Evolutionary conservation across 225 moss, liverwort and hornwort species (phyloP), one percentile per base, ranked within the genome.

Genomic region (Thuidium tamariscinum): DNA sequence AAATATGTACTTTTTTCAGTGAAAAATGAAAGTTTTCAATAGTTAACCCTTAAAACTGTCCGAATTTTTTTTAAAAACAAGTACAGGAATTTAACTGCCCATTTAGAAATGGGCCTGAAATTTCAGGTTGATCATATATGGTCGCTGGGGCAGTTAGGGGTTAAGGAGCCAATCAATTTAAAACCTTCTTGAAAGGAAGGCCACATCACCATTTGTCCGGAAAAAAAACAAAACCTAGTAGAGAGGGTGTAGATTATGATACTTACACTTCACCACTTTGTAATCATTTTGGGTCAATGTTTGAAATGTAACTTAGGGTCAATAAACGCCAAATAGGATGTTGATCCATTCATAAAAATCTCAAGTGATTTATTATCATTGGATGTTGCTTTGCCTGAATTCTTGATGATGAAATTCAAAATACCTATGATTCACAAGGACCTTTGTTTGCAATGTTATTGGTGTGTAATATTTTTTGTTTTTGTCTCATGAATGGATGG

Each of bases 391-490:
- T 69, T 69, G 9, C 14, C 2, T 23, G 1, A 68, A 39, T 4
- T 68, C 2, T 23, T 8, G 2, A 25, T 68, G 14, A 39, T 68
- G 14, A 68, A 41, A 39, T 41, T 68, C 2, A 23, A 39, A 39
- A 0, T 23, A 67, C 8, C 6, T 0, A 67, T 0, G 7, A 22
- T 15, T 0, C 7, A 17, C 0, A 1, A 0, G 3, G 18, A 0
- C 11, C 36, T 3, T 36, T 2, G 4, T 6, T 6, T 0, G 0
- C 6, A 0, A 3, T 11, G 5, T 21, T 36, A 36, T 64, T 36
- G 10, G 20, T 66, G 6, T 66, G 17, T 36, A 67, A 7, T 2
- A n/a, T 10, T 67, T 67, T 6, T 67, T 1, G 3, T 22, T 7
- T 37, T 67, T 37, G 22, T 19, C 10, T 65, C 5, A 34, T 18